phyloP scores from a whole-genome alignment of 257 asterid genomes.

The Jacaranda copaia region DNA sequence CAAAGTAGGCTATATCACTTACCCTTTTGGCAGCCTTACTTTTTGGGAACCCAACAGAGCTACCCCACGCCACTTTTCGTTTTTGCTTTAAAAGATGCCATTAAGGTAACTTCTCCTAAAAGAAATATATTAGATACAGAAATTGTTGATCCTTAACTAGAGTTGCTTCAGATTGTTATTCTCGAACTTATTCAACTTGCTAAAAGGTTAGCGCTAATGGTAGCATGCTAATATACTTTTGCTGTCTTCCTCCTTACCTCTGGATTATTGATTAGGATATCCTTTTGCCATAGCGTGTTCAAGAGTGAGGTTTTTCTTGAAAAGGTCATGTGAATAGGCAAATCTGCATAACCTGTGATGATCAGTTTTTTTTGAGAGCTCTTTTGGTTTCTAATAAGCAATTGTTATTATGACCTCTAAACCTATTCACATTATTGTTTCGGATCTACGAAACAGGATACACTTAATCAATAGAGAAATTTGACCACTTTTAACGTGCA shows the following conservation, averaged over 20 bases:
- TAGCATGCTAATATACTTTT: neutral
- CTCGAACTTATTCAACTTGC: neutral
- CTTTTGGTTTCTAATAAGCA: neutral
- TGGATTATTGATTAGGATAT: neutral
- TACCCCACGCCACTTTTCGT: neutral
- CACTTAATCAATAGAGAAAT: neutral
- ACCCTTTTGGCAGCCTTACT: neutral
- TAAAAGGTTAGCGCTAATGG: neutral
- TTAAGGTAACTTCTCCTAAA: neutral
- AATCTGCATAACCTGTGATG: neutral
- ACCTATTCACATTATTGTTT: neutral
- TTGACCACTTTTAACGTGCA: neutral
- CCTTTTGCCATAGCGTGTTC: neutral
- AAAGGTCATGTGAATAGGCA: neutral
- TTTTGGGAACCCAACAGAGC: neutral
- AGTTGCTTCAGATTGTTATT: neutral
- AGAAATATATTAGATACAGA: neutral
- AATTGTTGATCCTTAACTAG: neutral
- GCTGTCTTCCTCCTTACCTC: neutral
- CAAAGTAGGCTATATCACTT: conserved; percentile 4
- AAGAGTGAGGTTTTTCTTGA: neutral
- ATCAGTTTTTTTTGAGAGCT: neutral
- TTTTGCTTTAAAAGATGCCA: neutral
- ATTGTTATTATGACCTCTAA: neutral
- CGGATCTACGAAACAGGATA: neutral